These are phyloP conservation scores for Nitzschia inconspicua DNA, from an alignment of 108 stramenopile species.

Conservation along the genomic window DNA sequence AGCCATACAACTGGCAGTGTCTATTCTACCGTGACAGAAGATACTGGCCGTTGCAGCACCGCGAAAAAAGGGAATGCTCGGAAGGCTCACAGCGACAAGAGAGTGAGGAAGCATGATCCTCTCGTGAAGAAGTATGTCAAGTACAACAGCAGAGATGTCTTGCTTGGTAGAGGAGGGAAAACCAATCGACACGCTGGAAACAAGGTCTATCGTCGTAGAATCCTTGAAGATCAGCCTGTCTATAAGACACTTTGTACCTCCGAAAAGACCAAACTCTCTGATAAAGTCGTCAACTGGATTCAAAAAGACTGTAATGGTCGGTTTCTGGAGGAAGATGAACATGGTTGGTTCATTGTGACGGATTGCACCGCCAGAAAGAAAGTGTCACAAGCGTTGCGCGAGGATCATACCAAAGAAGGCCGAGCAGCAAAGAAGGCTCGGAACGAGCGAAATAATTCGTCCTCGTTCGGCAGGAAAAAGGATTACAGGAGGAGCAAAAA, in stretches of 20 bases:
- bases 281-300: conserved; percentile 30
- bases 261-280: neutral
- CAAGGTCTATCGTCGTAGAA: conserved; percentile 38
- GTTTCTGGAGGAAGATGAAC: conserved; percentile 39
- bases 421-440: conserved; percentile 1
- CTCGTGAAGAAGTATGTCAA: conserved; percentile 20
- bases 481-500: no score
- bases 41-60: no score
- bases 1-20: no score
- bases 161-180: conserved; percentile 36
- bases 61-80: no score
- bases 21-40: no score
- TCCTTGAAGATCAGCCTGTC: no score
- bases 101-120: conserved; percentile 16
- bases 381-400: conserved; percentile 53
- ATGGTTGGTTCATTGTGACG: conserved; percentile 10
- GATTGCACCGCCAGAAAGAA: conserved; percentile 48
- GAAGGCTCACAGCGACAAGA: conserved; percentile 1
- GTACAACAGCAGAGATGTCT: conserved; percentile 26
- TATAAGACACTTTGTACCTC: neutral
- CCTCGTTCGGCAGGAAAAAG: no score
- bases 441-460: no score
- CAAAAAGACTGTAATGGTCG: conserved; percentile 37
- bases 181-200: conserved; percentile 45
- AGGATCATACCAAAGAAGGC: conserved; percentile 23